phyloP scores from a whole-genome alignment of 2,329 filamentous ascomycete species.

The Didymella arachidicola region DNA sequence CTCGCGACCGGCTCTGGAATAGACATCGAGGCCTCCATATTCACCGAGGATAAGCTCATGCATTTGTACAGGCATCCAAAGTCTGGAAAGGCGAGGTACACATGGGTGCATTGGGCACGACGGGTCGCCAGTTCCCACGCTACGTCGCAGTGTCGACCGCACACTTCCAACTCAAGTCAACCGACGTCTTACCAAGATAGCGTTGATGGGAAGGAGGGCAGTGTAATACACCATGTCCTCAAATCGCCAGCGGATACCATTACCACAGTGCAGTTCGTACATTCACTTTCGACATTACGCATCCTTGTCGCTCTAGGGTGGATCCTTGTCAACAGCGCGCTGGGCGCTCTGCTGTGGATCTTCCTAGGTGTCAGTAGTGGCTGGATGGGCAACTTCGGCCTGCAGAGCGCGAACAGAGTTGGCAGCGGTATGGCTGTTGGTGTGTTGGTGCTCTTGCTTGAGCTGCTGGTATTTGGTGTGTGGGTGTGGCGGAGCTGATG shows the following conservation, averaged over 20 bases:
- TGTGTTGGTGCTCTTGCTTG: slow-evolving; percentile 26
- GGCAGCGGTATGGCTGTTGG: slow-evolving; percentile 33
- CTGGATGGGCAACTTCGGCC: slow-evolving; percentile 8
- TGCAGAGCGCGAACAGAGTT: slow-evolving; percentile 26
- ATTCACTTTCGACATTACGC: slow-evolving; percentile 27
- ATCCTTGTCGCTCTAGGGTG: slow-evolving; percentile 26
- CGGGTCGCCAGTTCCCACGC: slow-evolving; percentile 35
- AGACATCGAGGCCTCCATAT: slow-evolving; percentile 23
- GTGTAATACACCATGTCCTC: slow-evolving; percentile 8
- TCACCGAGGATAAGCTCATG: slow-evolving; percentile 52
- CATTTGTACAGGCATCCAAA: slow-evolving; percentile 45
- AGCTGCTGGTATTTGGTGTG: slow-evolving; percentile 25
- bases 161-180: slow-evolving; percentile 4
- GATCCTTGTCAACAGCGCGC: slow-evolving; percentile 26
- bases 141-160: background rate
- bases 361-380: slow-evolving; percentile 29
- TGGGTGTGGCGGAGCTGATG: slow-evolving; percentile 24
- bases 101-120: slow-evolving; percentile 56
- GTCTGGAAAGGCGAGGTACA: slow-evolving; percentile 49
- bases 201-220: slow-evolving; percentile 14
- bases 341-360: slow-evolving; percentile 34
- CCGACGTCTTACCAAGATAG: slow-evolving; percentile 3
- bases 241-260: slow-evolving; percentile 16
- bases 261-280: slow-evolving; percentile 38
- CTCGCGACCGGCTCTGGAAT: slow-evolving; percentile 26